Percentiles rank a stretch among this genome's conserved stretches.
Conservation (phyloP, 805 yeast genomes). For the Saccharomycopsis javanensis region DNA sequence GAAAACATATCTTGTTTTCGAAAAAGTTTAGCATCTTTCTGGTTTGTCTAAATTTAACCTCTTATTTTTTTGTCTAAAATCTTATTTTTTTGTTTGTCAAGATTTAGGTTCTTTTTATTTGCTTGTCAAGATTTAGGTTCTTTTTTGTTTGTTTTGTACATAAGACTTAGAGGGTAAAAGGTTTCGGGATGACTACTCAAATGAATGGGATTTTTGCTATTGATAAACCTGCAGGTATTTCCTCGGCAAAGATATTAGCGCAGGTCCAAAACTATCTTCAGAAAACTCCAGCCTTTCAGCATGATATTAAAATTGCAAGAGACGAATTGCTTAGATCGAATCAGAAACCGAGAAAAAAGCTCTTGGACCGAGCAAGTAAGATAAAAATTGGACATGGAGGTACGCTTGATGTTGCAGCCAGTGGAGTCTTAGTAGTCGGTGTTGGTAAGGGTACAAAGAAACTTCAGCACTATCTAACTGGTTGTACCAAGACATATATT, state of each 20-base stretch:
- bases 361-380: slow-evolving; percentile 39
- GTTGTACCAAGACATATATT: slow-evolving; percentile 70
- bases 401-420: slow-evolving; percentile 88
- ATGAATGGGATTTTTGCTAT: slow-evolving; percentile 95
- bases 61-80: too few relatives aligned
- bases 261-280: slow-evolving; percentile 57
- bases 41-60: too few relatives aligned
- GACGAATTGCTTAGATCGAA: slow-evolving; percentile 36
- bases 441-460: slow-evolving; percentile 87
- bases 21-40: too few relatives aligned
- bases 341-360: slow-evolving; percentile 39
- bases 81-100: too few relatives aligned
- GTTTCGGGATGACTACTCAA: background rate
- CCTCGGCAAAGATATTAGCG: slow-evolving; percentile 67
- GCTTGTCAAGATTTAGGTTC: too few relatives aligned
- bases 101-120: too few relatives aligned
- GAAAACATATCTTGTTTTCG: too few relatives aligned
- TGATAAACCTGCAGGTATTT: slow-evolving; percentile 76
- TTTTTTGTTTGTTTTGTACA: too few relatives aligned
- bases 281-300: slow-evolving; percentile 45
- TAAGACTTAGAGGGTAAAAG: too few relatives aligned
- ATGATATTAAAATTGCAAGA: slow-evolving; percentile 41
- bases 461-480: slow-evolving; percentile 59
- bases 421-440: slow-evolving; percentile 90
- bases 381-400: slow-evolving; percentile 98